Conservation (phyloP, 1,139 yeast genomes). For the Magnusiomyces fungicola region DNA sequence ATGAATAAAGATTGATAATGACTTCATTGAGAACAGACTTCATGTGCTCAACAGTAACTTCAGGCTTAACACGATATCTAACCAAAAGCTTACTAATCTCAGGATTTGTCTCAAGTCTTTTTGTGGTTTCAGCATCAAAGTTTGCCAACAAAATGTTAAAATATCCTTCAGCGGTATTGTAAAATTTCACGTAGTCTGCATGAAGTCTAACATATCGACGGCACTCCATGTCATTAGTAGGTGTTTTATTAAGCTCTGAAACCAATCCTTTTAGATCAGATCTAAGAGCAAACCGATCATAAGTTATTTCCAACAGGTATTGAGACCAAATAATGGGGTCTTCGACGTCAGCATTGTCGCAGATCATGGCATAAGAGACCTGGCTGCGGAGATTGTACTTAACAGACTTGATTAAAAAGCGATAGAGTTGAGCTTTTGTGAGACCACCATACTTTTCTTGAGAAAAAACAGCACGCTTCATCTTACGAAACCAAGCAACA, state of each 20-base stretch:
- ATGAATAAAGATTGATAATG: background rate
- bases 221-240: constrained; percentile 5
- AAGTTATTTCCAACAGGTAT: constrained; percentile 5
- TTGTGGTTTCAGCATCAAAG: constrained; percentile 1
- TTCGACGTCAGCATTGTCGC: background rate
- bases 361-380: background rate
- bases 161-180: constrained; percentile 4
- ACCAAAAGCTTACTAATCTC: background rate
- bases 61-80: background rate
- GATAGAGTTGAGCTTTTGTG: background rate
- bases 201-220: constrained; percentile 5
- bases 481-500: constrained; percentile 5
- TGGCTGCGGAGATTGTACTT: constrained; percentile 1
- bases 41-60: background rate
- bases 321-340: constrained; percentile 7
- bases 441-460: constrained; percentile 5
- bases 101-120: background rate
- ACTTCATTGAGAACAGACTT: constrained; percentile 3
- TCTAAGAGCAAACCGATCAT: constrained; percentile 2
- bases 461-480: constrained; percentile 7
- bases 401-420: constrained; percentile 6
- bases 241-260: constrained; percentile 1
- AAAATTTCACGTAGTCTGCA: constrained; percentile 1
- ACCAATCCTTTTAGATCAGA: background rate
- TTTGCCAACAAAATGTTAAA: constrained; percentile 3